Evolutionary conservation across 768 basidiomycete species (phyloP).

Genomic region (Dictyophora rubrovolvata): DNA sequence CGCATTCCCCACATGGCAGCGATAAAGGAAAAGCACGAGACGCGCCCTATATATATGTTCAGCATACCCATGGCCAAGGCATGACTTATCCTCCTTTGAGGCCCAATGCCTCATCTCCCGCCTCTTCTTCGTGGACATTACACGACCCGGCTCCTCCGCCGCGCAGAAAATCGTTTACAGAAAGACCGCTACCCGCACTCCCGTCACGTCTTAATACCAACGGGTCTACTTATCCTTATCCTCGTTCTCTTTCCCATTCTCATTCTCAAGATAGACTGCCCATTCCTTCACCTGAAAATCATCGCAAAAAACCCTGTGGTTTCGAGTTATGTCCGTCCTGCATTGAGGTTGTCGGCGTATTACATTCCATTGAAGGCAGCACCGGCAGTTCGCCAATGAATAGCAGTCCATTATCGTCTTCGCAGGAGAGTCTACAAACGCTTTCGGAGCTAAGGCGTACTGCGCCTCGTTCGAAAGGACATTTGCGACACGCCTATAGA

Average conservation of each 20-base stretch:
- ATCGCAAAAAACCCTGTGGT: slow-evolving; percentile 27
- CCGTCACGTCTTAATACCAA: slow-evolving; percentile 10
- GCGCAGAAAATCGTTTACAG: background rate
- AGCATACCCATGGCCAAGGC: background rate
- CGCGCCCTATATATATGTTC: background rate
- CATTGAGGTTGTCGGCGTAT: slow-evolving; percentile 65
- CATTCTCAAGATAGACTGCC: slow-evolving; percentile 12
- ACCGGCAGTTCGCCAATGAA: slow-evolving; percentile 20
- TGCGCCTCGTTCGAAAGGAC: slow-evolving; percentile 63
- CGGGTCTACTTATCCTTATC: slow-evolving; percentile 11
- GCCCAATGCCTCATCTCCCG: slow-evolving; percentile 19
- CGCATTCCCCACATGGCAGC: slow-evolving; percentile 22
- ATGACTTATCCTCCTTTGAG: slow-evolving; percentile 26
- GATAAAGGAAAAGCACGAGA: slow-evolving; percentile 36
- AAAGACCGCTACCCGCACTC: background rate
- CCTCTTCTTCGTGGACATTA: slow-evolving; percentile 18
- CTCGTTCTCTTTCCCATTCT: slow-evolving; percentile 7
- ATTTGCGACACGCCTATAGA: slow-evolving; percentile 71
- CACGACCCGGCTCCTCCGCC: slow-evolving; percentile 1
- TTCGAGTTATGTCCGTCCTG: slow-evolving; percentile 83
- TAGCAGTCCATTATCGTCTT: slow-evolving; percentile 27
- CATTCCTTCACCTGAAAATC: slow-evolving; percentile 12
- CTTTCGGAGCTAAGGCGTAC: slow-evolving; percentile 53
- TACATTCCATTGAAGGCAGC: slow-evolving; percentile 61
- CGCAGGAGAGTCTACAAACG: slow-evolving; percentile 42